A percentile compares a stretch with the other conserved stretches of the same genome.
phyloP scores from a whole-genome alignment of 2,329 filamentous ascomycete species.

The Penicillium expansum region DNA sequence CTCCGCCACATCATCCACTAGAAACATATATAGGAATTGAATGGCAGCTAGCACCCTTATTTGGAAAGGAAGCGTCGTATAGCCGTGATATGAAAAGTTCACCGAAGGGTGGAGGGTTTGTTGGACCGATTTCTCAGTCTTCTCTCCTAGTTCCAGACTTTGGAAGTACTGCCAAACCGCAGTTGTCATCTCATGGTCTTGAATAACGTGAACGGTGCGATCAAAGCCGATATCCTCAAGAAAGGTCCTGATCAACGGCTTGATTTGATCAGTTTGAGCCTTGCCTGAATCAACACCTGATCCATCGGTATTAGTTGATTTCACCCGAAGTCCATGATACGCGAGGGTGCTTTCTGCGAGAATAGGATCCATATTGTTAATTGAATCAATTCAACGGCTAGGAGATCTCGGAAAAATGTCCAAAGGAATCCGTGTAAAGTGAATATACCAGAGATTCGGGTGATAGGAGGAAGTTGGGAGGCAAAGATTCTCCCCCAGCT shows the following conservation, averaged over 20 bases:
- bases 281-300: background rate
- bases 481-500: too few species aligned
- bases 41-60: constrained; percentile 8
- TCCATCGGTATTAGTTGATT: background rate
- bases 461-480: too few species aligned
- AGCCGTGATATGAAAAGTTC: constrained; percentile 6
- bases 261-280: background rate
- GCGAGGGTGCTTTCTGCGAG: constrained; percentile 1
- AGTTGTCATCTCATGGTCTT: constrained; percentile 4
- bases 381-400: background rate
- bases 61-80: constrained; percentile 11
- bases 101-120: constrained; percentile 9
- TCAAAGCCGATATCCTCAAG: constrained; percentile 14
- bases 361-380: background rate
- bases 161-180: constrained; percentile 13
- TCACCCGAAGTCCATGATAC: constrained; percentile 4
- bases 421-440: background rate
- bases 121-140: background rate
- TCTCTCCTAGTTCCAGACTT: constrained; percentile 2
- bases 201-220: background rate
- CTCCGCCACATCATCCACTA: constrained; percentile 14
- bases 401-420: background rate
- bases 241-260: constrained; percentile 8
- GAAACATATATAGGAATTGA: constrained; percentile 15
- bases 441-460: background rate